A percentile compares a stretch with the other conserved stretches of the same genome.
Conservation (phyloP, 306 rosid genomes). For the Castanea crenata region DNA sequence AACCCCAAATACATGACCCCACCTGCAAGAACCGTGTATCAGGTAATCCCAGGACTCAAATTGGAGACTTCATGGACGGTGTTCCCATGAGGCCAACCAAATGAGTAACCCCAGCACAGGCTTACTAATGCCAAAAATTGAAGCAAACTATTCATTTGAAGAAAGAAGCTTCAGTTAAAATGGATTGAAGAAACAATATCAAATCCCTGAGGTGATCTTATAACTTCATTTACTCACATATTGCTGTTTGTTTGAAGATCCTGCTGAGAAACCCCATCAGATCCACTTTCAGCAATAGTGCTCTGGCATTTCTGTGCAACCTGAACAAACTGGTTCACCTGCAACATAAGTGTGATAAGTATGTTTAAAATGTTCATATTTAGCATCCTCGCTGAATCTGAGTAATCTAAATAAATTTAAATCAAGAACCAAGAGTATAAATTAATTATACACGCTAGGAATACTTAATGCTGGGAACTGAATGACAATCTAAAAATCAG, state of each 20-base stretch:
- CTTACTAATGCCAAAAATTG: background rate
- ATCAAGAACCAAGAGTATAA: background rate
- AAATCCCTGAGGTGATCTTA: background rate
- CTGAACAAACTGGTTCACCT: conserved; percentile 91
- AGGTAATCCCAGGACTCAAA: no score
- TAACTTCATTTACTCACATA: conserved; percentile 55
- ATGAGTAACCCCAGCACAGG: no score
- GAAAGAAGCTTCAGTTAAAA: background rate
- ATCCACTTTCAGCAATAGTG: conserved; percentile 82
- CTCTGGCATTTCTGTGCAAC: conserved; percentile 92
- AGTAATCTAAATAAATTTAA: background rate
- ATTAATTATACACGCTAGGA: background rate
- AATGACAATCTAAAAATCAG: background rate
- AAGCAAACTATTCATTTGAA: background rate
- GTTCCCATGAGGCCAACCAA: no score
- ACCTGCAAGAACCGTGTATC: no score
- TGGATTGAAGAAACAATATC: conserved; percentile 6
- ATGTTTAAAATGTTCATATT: background rate
- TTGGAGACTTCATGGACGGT: no score
- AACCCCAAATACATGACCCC: no score
- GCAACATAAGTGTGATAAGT: conserved; percentile 15
- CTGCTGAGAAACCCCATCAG: conserved; percentile 88
- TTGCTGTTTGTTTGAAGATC: conserved; percentile 89
- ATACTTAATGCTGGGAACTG: background rate
- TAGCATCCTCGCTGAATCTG: background rate